phyloP scores from a whole-genome alignment of 805 yeast species.

The Wickerhamomyces canadensis region DNA sequence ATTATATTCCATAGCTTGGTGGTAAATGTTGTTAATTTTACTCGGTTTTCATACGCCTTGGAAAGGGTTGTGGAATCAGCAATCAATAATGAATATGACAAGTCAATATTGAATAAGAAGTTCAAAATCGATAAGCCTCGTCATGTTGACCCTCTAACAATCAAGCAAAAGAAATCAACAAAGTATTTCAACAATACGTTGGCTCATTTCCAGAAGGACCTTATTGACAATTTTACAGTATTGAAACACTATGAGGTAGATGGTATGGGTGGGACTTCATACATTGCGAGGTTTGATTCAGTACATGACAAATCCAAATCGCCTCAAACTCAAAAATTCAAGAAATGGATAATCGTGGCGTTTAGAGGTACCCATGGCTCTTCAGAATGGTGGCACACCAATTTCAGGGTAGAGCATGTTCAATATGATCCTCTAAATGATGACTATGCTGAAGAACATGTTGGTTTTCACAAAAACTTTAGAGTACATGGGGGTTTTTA shows the following conservation, averaged over 20 bases:
- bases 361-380: neutral
- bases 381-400: neutral
- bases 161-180: neutral
- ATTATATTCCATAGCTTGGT: too few relatives aligned
- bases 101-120: too few relatives aligned
- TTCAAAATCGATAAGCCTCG: neutral
- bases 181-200: neutral
- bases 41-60: neutral
- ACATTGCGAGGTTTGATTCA: neutral
- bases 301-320: neutral
- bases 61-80: neutral
- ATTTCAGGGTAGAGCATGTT: neutral
- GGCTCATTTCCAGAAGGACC: neutral
- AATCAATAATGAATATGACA: too few relatives aligned
- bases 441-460: neutral
- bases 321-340: neutral
- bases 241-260: neutral
- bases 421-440: neutral
- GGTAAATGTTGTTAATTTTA: neutral
- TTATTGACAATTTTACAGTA: neutral
- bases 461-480: neutral
- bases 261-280: slow-evolving; percentile 1
- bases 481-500: neutral
- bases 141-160: neutral
- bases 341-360: neutral